Percentiles rank a stretch among this genome's conserved stretches.
These are phyloP conservation scores for Suhomyces sp. DNA, from an alignment of 805 yeast species.

Conservation along the genomic window DNA sequence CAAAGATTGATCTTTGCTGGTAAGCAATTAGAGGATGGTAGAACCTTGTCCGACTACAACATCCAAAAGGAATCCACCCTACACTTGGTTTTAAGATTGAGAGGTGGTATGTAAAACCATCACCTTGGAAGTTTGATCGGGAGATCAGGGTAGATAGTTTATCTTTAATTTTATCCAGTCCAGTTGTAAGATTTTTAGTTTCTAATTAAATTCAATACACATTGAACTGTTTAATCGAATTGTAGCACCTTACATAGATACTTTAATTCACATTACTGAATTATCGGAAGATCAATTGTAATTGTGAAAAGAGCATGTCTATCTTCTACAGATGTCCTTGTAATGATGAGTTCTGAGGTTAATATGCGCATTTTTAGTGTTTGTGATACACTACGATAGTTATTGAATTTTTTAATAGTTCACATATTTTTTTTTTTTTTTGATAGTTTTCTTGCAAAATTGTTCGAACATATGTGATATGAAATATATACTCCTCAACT, in stretches of 20 bases:
- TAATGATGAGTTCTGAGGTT: not conserved
- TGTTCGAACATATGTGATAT: not conserved
- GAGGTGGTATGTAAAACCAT: conserved; percentile 69
- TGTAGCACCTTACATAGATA: not conserved
- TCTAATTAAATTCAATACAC: not conserved
- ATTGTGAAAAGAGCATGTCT: not conserved
- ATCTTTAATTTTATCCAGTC: not conserved
- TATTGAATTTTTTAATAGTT: too few relatives aligned
- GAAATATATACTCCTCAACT: not conserved
- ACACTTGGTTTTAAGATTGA: conserved; percentile 93
- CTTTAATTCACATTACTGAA: not conserved
- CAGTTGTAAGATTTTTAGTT: not conserved
- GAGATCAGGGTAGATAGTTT: conserved; percentile 39
- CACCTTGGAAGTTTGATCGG: conserved; percentile 95
- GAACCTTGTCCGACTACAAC: conserved; percentile 99
- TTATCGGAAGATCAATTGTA: not conserved
- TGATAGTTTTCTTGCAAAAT: too few relatives aligned
- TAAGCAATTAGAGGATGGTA: conserved; percentile 65
- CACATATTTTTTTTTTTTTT: too few relatives aligned
- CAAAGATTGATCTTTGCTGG: conserved; percentile 50
- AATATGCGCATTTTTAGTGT: too few relatives aligned
- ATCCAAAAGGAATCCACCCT: conserved; percentile 99
- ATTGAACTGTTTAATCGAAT: not conserved
- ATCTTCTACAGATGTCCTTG: not conserved
- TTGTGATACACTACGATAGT: not conserved